Evolutionary conservation across 306 rosid species (phyloP), one percentile per base, ranked within the genome.

Genomic region (Sesbania bispinosa): DNA sequence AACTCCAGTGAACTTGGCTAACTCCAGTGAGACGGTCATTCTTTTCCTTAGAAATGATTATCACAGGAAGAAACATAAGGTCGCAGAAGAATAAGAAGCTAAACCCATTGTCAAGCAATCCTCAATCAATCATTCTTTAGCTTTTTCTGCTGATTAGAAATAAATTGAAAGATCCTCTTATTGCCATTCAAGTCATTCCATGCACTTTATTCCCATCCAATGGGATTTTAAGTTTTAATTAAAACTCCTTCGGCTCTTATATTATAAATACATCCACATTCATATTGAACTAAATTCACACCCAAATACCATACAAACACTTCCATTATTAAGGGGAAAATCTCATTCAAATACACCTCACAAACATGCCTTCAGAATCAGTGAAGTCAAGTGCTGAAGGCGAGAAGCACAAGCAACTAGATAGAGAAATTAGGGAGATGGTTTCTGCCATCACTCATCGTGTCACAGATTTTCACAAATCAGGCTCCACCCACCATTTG

Each of bases 361-460:
- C 14, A 62, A 81, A 35, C 23, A 89, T 85, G 88, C 43, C 78
- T 48, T 55, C 86, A 45, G 92, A 82, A 64, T 35, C 86, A 60
- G 60, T 30, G 3, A 86, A 80, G 65, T 70, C 83, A 7, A 50
- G 24, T n/a, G n/a, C n/a, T 7, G 81, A 52, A 35, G 69, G 26
- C 0, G 78, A 82, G 6, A 81, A 69, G 78, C 86, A 79, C 50
- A 86, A 78, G 61, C 85, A 85, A 18, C 74, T 88, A 38, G 85
- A 89, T 69, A 83, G 80, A 2, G 92, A 89, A 15, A 67, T 93
- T 4, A 71, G 74, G 53, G 92, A 85, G 58, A 93, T 93, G 98
- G 84, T 89, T 16, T 74, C 85, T 26, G 54, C 88, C 78, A 84
- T 90, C 53, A 90, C 94, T 54, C 64, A 57, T 13, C 88, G 92